Conservation (phyloP, 1,284 basidiomycete genomes). For the Fomitopsis pinicola region DNA sequence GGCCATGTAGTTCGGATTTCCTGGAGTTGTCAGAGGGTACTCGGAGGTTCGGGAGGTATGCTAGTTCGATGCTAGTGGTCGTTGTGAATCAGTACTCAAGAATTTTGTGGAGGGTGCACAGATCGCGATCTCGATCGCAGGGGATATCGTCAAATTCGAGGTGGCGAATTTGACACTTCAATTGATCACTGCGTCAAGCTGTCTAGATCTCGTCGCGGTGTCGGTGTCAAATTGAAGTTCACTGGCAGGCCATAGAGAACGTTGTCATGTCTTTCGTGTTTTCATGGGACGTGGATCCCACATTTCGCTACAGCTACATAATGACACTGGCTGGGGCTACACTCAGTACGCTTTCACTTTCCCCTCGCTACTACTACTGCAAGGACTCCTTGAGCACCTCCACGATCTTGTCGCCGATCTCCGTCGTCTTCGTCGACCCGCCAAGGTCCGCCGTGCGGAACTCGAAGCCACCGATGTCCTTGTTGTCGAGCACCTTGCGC, state of each 20-base stretch:
- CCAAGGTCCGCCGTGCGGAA: conserved; percentile 88
- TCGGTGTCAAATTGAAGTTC: neutral
- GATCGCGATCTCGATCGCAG: neutral
- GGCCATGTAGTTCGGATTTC: neutral
- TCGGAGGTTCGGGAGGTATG: neutral
- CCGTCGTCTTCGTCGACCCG: conserved; percentile 69
- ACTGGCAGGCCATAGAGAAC: neutral
- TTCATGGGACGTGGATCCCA: too few species aligned
- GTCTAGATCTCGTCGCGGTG: neutral
- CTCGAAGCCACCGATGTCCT: conserved; percentile 71
- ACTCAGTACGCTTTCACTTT: neutral
- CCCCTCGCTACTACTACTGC: conserved; percentile 17
- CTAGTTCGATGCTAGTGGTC: too few species aligned
- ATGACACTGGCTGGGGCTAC: neutral
- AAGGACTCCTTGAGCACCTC: conserved; percentile 70
- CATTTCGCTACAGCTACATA: neutral
- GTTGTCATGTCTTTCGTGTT: too few species aligned
- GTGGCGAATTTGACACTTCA: neutral
- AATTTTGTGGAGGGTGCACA: neutral
- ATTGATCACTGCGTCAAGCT: neutral
- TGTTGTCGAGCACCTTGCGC: conserved; percentile 79
- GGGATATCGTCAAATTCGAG: neutral
- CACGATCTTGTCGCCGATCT: conserved; percentile 85
- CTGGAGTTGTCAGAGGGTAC: neutral
- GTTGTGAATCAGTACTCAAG: neutral